A percentile compares a stretch with the other conserved stretches of the same genome.
Evolutionary conservation across 2,329 filamentous ascomycete genomes (phyloP).

Genomic region (Hypoxylon sp.): DNA sequence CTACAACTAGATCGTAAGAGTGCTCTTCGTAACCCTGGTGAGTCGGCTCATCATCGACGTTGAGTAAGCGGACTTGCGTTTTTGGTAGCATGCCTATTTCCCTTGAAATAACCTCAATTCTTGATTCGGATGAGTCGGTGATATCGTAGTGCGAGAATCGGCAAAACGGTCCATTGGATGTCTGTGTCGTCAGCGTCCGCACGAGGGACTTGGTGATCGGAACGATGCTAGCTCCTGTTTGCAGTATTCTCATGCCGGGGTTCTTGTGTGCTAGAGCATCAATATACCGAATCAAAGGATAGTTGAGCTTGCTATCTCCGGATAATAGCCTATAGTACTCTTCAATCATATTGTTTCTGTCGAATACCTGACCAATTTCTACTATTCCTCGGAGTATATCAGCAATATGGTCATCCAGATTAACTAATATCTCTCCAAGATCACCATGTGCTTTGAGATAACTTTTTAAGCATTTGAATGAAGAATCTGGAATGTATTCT

Average conservation of each 20-base stretch:
- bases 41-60: not conserved
- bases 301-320: too few species aligned
- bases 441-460: too few species aligned
- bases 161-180: not conserved
- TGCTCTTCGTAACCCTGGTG: not conserved
- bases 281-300: not conserved
- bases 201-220: not conserved
- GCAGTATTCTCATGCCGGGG: not conserved
- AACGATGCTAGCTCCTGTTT: not conserved
- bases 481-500: too few species aligned
- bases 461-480: too few species aligned
- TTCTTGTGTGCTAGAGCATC: slow-evolving; percentile 5
- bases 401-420: too few species aligned
- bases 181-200: not conserved
- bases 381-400: too few species aligned
- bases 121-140: not conserved
- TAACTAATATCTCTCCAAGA: too few species aligned
- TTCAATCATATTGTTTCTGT: too few species aligned
- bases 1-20: not conserved
- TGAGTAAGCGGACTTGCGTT: not conserved
- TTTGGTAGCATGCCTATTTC: not conserved
- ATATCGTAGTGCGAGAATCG: not conserved
- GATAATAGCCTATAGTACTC: too few species aligned
- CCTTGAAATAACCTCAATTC: not conserved
- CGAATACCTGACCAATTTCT: too few species aligned